Conservation (phyloP, 139 green algal species). For the Chlamydomonas eustigma region DNA sequence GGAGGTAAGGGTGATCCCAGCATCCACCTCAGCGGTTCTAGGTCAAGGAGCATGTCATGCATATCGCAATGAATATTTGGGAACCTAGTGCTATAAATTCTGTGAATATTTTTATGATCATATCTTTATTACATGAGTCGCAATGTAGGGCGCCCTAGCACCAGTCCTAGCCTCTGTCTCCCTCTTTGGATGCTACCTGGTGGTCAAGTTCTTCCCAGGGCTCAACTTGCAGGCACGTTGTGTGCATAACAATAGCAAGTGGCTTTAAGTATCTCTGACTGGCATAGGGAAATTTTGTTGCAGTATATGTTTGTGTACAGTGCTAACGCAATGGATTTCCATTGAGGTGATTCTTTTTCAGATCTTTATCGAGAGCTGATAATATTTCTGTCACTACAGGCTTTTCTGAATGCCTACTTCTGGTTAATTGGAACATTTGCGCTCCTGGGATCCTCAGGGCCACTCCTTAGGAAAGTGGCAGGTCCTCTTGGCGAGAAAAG, state of each 20-base stretch:
- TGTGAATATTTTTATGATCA: neutral
- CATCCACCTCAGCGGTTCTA: too few relatives aligned
- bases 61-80: neutral
- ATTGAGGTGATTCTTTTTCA: too few relatives aligned
- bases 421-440: constrained; percentile 73
- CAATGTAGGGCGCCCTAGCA: constrained; percentile 43
- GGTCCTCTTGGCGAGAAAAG: constrained; percentile 38
- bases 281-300: too few relatives aligned
- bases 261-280: too few relatives aligned
- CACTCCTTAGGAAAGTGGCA: constrained; percentile 30
- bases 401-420: constrained; percentile 77
- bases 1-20: too few relatives aligned
- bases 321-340: too few relatives aligned
- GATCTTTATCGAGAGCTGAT: too few relatives aligned
- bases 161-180: constrained; percentile 59
- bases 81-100: neutral
- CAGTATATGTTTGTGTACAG: too few relatives aligned
- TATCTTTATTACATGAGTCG: neutral
- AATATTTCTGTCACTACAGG: constrained; percentile 22
- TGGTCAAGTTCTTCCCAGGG: constrained; percentile 47
- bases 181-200: constrained; percentile 45
- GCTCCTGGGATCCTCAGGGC: constrained; percentile 34
- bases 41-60: neutral
- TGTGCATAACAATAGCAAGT: too few relatives aligned
- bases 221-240: constrained; percentile 54